Conservation (phyloP, 768 basidiomycete genomes). For the Obba rivulosa region DNA sequence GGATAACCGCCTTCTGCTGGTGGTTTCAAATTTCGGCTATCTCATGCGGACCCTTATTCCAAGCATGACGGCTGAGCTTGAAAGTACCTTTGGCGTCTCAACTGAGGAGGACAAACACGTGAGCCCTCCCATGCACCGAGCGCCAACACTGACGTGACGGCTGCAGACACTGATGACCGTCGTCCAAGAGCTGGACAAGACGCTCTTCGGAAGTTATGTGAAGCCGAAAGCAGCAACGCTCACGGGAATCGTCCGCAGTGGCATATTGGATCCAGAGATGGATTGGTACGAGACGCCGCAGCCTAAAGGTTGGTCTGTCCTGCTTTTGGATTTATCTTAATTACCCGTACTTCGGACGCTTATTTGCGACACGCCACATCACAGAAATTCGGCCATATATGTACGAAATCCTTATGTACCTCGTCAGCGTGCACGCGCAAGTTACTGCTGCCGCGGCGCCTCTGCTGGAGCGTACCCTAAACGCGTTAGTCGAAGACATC, state of each 20-base stretch:
- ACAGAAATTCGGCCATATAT: conserved; percentile 96
- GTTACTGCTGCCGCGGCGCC: conserved; percentile 75
- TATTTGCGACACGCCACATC: too few species aligned
- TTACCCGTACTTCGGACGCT: too few species aligned
- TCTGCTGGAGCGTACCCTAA: conserved; percentile 78
- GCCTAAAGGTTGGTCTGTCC: conserved; percentile 63
- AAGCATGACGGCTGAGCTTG: conserved; percentile 74
- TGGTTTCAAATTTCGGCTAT: conserved; percentile 83
- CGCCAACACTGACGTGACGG: neutral
- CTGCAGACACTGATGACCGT: conserved; percentile 70
- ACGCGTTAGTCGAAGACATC: conserved; percentile 75
- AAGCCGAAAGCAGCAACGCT: conserved; percentile 75
- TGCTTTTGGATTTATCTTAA: too few species aligned
- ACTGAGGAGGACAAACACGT: conserved; percentile 73
- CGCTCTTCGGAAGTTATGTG: conserved; percentile 83
- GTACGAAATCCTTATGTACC: conserved; percentile 79
- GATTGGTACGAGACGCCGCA: conserved; percentile 95
- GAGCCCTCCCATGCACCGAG: conserved; percentile 13
- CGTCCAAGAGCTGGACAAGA: conserved; percentile 80
- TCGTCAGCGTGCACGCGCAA: conserved; percentile 91
- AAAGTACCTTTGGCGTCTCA: conserved; percentile 66
- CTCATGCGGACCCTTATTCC: conserved; percentile 69
- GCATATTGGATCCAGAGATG: conserved; percentile 75
- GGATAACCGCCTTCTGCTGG: conserved; percentile 84
- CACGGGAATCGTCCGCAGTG: conserved; percentile 62